Evolutionary conservation across 768 basidiomycete species (phyloP), one percentile per base, ranked within the genome.

Genomic region (Mrakia hoshinonis): DNA sequence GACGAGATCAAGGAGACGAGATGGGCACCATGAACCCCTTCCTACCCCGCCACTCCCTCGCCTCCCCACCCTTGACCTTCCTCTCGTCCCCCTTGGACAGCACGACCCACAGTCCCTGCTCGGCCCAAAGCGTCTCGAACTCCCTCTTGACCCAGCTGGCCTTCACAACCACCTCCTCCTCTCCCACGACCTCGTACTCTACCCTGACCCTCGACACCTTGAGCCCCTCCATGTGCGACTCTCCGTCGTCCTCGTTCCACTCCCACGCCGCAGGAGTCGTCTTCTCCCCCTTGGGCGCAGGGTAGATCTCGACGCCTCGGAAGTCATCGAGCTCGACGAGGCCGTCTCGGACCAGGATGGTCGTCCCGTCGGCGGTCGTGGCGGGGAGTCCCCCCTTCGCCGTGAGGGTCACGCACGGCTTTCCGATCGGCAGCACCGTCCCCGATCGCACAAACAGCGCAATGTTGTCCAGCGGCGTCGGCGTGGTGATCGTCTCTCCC

Each of bases 201-300:
- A 78, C 43, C 7, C 54, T 26, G 22, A 72, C 13, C 5, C 70
- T 39, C 1, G 70, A 72, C 39, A 67, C 47, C 34, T 54, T 29
- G 13, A 64, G 52, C 20, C 54, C 43, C 3, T 12, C 31, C n/a
- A 73, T 0, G 29, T 64, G 51, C 15, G 60, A 55, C 60, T 73
- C 72, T 24, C 79, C 79, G 68, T 80, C 79, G 58, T 80, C 79
- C 65, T 80, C 79, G n/a, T 72, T 78, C 79, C 79, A 80, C 6
- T 66, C 63, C 20, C 74, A 76, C 26, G 43, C 31, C n/a, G 63
- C 63, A 12, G 46, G 15, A 15, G 69, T 9, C 26, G n/a, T 20
- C 18, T 15, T 20, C 10, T 36, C 43, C n/a, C 36, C 69, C 5
- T 51, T 51, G 22, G 60, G 60, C 7, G 76, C 74, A 47, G 79